Evolutionary conservation across 2,329 filamentous ascomycete genomes (phyloP), one percentile per base, ranked within the genome.

Genomic region (Emmonsiellopsis sp.): DNA sequence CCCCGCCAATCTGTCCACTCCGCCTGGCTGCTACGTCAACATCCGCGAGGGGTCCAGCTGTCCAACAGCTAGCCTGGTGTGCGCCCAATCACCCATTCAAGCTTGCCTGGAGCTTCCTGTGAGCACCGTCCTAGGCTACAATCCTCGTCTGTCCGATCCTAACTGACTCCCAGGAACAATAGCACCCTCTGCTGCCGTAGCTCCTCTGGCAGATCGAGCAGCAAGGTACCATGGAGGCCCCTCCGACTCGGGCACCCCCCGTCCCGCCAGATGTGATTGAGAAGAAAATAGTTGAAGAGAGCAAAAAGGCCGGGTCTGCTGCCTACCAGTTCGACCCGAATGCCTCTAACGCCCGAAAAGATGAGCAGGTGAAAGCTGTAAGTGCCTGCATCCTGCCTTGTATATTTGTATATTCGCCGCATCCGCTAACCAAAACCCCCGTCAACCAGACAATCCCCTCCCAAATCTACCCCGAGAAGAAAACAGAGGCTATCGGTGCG

Each of bases 241-340:
- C 90, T 53, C 79, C 78, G 57, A 59, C 65, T 67, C 83, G 87
- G 37, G 72, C 87, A 61, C 86, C 79, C 66, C 73, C 71, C 44
- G 79, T 90, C 59, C 81, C 82, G 0, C 77, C 88, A 46, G 80
- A 86, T 41, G 83, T 85, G 58, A 87, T 87, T 34, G 80, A 95
- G 72, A 78, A 81, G 61, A 81, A 81, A 62, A 79, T 96, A 48
- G 78, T 95, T 30, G 77, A 87, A 52, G 84, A 95, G 69, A 89
- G 88, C 61, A 82, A 79, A 64, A 85, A 86, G 63, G 88, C 86
- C 10, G 93, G 93, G 42, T 82, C 86, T 26, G 75, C 85, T 32
- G 91, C 89, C 58, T 93, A 87, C 67, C 81, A 84, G 57, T 98
- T 97, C 73, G 81, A 98, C 66, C 89, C 93, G 0, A 74, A 95